Evolutionary conservation across 495 filamentous ascomycete genomes (phyloP), one percentile per base, ranked within the genome.

Genomic region (Aspergillus diversus): DNA sequence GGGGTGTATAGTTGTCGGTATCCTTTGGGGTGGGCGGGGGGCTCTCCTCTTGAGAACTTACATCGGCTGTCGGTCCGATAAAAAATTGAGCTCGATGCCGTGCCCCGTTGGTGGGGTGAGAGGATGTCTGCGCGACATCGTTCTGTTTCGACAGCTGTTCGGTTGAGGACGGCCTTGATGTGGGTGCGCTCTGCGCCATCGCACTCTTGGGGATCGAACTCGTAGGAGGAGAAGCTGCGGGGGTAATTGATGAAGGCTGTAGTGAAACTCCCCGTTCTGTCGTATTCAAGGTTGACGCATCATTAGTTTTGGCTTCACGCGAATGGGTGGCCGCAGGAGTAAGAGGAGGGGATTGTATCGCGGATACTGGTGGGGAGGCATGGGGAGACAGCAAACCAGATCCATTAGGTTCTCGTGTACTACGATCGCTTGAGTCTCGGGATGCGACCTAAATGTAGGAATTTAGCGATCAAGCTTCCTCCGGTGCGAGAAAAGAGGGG

Each of bases 301-400:
- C 77, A 37, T 70, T 69, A 50, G 71, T 34, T 61, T 70, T 74
- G 53, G 66, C 64, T 63, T 87, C 86, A 66, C 77, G 77, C 57
- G 84, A 85, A 61, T 80, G 74, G 47, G 91, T 92, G 13, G 86
- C 91, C 35, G 92, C 88, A 34, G 95, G 94, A 5, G 94, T 97
- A 13, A 98, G 84, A 27, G 92, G 93, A 63, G 95, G 95, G 13
- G 93, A 95, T 65, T 94, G 89, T 80, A 93, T 87, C 51, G 87
- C 82, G 53, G 88, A 81, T 31, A 79, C 75, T 33, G 80, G 77
- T 51, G 83, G 81, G 51, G 84, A 85, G 33, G 74, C 66, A 63
- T 75, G 76, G 34, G 78, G 77, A 42, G 81, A 83, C 50, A 73
- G 62, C 46, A 71, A 65, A 59, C 65, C 70, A 17, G 82, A 82